Base-by-base conservation (phyloP, 2,329 filamentous ascomycete genomes). In the Orbilia blumenaviensis region DNA sequence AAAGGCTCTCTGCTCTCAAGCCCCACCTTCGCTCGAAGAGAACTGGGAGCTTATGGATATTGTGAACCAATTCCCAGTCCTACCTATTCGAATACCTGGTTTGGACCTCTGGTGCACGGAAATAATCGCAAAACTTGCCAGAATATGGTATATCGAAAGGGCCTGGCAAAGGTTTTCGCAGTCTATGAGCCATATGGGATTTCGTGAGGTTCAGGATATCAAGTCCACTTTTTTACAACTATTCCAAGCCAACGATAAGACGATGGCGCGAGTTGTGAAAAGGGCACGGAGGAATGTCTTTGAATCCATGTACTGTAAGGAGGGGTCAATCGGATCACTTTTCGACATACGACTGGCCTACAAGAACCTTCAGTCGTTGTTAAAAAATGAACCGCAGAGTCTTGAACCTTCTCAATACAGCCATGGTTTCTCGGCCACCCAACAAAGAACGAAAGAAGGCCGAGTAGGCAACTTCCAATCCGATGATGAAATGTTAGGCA, bases 111-210 rank as follows among this genome's bases (percentile, higher is more conserved):
- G 72, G 72, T 42, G 18, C 23, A 21, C 29, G 1, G 16, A 44
- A 18, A 32, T 76, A 9, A 42, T 76, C 41, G 36, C 52, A 29
- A 12, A 9, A 54, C 25, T 76, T 12, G 72, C 72, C n/a, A 16
- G 32, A 12, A 76, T 64, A 34, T 76, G 72, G 64, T 58, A 60
- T 27, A 18, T 9, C 2, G 64, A 76, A 44, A 42, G 64, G 9
- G 72, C 72, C 4, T 76, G 72, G 72, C 23, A 32, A 23, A 69
- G 44, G 23, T 76, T 76, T 42, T 60, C 16, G 8, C 41, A 38
- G 21, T 50, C 46, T 25, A n/a, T 69, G 1, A 10, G 14, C 27
- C 52, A 18, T 21, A 18, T n/a, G 1, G 25, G 42, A 18, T 21
- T 38, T 4, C 21, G 29, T 3, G 58, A 50, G 4, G 10, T 34